These are phyloP conservation scores for Citrus sp. DNA, from an alignment of 345 rosid genomes.

Conservation along the genomic window DNA sequence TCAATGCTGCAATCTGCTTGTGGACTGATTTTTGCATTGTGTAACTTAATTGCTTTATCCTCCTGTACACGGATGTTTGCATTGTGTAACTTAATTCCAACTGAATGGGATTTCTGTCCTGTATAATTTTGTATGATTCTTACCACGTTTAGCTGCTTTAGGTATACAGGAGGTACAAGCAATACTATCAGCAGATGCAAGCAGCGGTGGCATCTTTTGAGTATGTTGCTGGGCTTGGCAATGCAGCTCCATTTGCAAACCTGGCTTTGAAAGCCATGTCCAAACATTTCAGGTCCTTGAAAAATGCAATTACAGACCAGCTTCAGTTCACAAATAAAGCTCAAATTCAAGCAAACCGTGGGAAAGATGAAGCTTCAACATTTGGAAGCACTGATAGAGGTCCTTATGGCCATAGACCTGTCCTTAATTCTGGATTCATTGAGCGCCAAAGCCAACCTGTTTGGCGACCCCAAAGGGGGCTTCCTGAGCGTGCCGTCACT, in stretches of 20 bases:
- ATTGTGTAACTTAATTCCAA: background rate
- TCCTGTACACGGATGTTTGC: no score
- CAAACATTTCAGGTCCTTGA: constrained; percentile 73
- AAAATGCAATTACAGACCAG: constrained; percentile 73
- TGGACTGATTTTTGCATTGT: background rate
- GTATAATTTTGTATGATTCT: background rate
- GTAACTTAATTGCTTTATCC: no score
- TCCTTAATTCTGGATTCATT: constrained; percentile 36
- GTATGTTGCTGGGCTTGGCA: constrained; percentile 78
- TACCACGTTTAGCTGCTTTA: constrained; percentile 21
- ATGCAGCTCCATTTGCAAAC: constrained; percentile 76
- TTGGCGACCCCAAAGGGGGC: constrained; percentile 89
- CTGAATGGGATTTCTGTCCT: background rate
- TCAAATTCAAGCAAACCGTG: constrained; percentile 30
- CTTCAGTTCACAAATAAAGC: constrained; percentile 52
- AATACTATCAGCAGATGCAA: constrained; percentile 79
- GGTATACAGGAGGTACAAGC: constrained; percentile 85
- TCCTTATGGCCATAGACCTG: constrained; percentile 38
- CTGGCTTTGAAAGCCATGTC: constrained; percentile 73
- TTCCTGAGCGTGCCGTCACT: constrained; percentile 84
- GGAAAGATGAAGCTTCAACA: constrained; percentile 46
- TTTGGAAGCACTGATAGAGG: constrained; percentile 43
- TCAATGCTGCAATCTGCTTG: background rate
- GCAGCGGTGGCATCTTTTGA: constrained; percentile 72
- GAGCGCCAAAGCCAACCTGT: constrained; percentile 81